Evolutionary conservation across 148 eudicot genomes (phyloP).

Genomic region (Rhododendron williamsianum): DNA sequence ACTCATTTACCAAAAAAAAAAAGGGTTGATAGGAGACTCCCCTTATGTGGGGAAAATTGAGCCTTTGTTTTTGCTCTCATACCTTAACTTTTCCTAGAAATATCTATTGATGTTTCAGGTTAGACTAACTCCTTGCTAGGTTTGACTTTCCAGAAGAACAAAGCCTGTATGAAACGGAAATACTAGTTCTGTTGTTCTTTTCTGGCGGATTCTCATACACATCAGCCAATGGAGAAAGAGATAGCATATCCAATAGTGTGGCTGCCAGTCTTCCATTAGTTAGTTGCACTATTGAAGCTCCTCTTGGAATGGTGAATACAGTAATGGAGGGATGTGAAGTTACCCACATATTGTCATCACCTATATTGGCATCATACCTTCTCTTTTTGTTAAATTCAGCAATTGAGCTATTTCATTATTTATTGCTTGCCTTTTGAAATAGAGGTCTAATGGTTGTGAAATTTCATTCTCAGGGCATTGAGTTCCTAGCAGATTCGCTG

Average conservation of each 20-base stretch:
- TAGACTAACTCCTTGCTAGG: not conserved
- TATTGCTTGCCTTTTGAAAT: not conserved
- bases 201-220: not conserved
- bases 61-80: not conserved
- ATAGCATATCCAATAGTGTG: not conserved
- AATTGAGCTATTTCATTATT: not conserved
- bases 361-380: not conserved
- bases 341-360: not conserved
- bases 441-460: not conserved
- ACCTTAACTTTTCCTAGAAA: not conserved
- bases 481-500: slow-evolving; percentile 1
- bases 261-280: not conserved
- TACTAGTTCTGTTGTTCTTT: not conserved
- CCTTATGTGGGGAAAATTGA: not conserved
- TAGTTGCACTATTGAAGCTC: not conserved
- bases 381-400: not conserved
- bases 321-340: not conserved
- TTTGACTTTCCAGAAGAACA: not conserved
- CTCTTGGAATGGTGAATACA: not conserved
- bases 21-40: not conserved
- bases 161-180: not conserved
- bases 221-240: not conserved
- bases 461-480: slow-evolving; percentile 23
- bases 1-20: no score
- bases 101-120: not conserved